Conservation (phyloP, 2,329 filamentous ascomycete species). For the Xylariaceae sp. region DNA sequence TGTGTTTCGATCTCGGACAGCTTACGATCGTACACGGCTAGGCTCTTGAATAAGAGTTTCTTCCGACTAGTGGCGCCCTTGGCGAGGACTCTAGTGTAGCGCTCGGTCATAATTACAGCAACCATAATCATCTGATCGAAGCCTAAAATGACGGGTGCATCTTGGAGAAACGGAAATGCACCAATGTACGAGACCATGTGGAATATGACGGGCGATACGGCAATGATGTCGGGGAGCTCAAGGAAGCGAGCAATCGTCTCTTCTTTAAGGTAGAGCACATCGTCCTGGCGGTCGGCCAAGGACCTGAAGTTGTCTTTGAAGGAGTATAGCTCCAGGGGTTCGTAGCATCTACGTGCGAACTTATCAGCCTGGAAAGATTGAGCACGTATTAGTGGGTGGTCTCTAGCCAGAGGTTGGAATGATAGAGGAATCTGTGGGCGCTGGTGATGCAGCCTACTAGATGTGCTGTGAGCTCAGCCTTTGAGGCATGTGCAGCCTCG, state of each 20-base stretch:
- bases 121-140: conserved; percentile 75
- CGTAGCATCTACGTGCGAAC: conserved; percentile 75
- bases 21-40: conserved; percentile 74
- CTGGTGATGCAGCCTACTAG: conserved; percentile 48
- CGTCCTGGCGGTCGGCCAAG: conserved; percentile 69
- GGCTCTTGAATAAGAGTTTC: conserved; percentile 72
- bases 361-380: conserved; percentile 56
- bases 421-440: conserved; percentile 31
- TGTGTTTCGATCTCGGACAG: conserved; percentile 46
- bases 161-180: conserved; percentile 74
- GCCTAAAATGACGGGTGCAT: conserved; percentile 73
- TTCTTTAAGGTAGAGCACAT: conserved; percentile 71
- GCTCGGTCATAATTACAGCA: conserved; percentile 73
- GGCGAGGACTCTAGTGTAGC: conserved; percentile 69
- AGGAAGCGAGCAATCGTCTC: conserved; percentile 75
- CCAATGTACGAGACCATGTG: conserved; percentile 75
- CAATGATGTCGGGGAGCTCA: conserved; percentile 73
- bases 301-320: conserved; percentile 76
- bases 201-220: conserved; percentile 71
- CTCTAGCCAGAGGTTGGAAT: not conserved
- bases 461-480: conserved; percentile 58
- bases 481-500: conserved; percentile 52
- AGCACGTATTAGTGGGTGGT: conserved; percentile 9
- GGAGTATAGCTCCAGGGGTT: conserved; percentile 73
- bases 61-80: conserved; percentile 63